Evolutionary conservation across 2,329 filamentous ascomycete species (phyloP).

Genomic region (Sarocladium brachiariae): DNA sequence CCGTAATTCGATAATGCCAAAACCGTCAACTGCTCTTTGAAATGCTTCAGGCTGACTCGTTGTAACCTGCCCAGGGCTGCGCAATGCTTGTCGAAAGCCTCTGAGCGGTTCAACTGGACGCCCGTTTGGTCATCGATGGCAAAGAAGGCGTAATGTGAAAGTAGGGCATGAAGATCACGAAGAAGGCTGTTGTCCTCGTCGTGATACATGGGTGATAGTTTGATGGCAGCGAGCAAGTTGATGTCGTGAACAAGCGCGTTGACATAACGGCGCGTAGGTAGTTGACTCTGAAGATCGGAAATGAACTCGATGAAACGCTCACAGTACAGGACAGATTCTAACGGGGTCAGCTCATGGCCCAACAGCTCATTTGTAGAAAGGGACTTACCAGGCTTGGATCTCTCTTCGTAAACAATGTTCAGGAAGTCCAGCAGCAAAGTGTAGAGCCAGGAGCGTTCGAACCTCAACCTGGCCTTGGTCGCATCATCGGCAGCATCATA

Average conservation of each 20-base stretch:
- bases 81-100: constrained; percentile 77
- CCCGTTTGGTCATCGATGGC: constrained; percentile 88
- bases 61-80: constrained; percentile 71
- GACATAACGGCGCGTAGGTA: constrained; percentile 89
- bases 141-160: constrained; percentile 83
- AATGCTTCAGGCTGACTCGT: constrained; percentile 68
- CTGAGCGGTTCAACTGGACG: constrained; percentile 61
- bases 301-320: constrained; percentile 91
- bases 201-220: constrained; percentile 70
- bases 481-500: constrained; percentile 80
- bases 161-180: constrained; percentile 71
- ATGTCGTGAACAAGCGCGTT: constrained; percentile 83
- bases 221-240: constrained; percentile 71
- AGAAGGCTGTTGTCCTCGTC: constrained; percentile 69
- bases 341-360: not conserved
- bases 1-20: constrained; percentile 89
- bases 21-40: constrained; percentile 86
- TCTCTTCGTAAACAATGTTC: constrained; percentile 58
- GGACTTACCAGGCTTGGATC: constrained; percentile 37
- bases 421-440: constrained; percentile 79
- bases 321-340: constrained; percentile 71
- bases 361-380: not conserved
- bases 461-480: constrained; percentile 71
- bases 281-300: constrained; percentile 83
- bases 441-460: constrained; percentile 92